A percentile compares a stretch with the other conserved stretches of the same genome.
phyloP scores from a whole-genome alignment of 352 stramenopile genomes.

The Pythium aristosporum region DNA sequence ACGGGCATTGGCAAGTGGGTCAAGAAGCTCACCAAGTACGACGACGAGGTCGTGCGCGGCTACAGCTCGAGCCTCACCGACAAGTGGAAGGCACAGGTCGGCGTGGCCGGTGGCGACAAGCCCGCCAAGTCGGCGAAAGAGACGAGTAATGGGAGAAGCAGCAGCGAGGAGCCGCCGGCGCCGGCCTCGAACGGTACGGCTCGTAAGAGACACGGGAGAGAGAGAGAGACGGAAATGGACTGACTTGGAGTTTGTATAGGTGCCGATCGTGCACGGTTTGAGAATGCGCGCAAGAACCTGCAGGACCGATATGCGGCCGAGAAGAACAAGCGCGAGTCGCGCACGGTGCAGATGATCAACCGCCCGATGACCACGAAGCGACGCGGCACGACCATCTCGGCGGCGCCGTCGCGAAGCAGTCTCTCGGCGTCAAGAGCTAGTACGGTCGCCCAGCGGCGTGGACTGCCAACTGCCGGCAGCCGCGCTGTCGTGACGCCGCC shows the following conservation, averaged over 20 bases:
- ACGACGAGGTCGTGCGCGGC: conserved; percentile 73
- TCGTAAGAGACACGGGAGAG: not conserved
- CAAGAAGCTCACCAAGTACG: conserved; percentile 85
- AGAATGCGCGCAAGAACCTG: conserved; percentile 69
- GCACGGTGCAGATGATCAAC: conserved; percentile 73
- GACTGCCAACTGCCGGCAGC: too few relatives aligned
- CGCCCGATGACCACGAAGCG: conserved; percentile 47
- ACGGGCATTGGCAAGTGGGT: conserved; percentile 82
- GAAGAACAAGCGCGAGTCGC: conserved; percentile 64
- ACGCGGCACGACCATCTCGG: conserved; percentile 61
- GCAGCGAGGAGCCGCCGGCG: not conserved
- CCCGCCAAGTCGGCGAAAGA: conserved; percentile 8
- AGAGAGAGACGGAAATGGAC: not conserved
- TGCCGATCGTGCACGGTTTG: conserved; percentile 48
- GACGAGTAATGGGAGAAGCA: not conserved
- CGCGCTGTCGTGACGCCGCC: conserved; percentile 15
- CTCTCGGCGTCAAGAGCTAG: conserved; percentile 24
- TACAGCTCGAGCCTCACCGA: conserved; percentile 83
- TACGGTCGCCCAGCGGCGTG: conserved; percentile 7
- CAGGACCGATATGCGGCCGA: conserved; percentile 75
- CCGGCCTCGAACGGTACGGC: conserved; percentile 7
- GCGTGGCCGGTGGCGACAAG: conserved; percentile 33
- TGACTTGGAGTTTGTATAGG: conserved; percentile 14
- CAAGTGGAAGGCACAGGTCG: conserved; percentile 81
- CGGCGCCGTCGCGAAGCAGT: conserved; percentile 51